Base-by-base conservation (phyloP, 2,329 filamentous ascomycete species). In the Xylaria polymorpha region DNA sequence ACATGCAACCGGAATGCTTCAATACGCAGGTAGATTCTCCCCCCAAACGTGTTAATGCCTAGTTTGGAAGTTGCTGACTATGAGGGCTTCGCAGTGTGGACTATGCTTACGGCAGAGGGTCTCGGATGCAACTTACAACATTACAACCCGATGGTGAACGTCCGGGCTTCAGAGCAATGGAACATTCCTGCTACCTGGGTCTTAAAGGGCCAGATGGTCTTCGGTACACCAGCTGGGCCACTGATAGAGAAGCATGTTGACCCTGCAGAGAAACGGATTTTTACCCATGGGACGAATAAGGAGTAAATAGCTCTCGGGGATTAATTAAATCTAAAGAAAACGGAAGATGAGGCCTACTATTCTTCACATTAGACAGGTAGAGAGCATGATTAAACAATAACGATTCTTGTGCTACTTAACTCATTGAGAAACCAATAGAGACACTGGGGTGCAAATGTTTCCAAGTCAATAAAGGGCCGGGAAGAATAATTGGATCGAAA, bases 121-220 rank as follows among this genome's bases (percentile, higher is more conserved):
- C 50, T 64, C 39, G 61, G 61, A 14, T 64, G 61, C n/a, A 64
- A 56, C 14, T 15, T 64, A 18, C 61, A 64, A 25, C 61, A 64
- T 15, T 64, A 64, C 18, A 64, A 57, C 51, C 61, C 61, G n/a
- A 64, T 64, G 61, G 51, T 64, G 29, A 22, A 64, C 10, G 51
- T 25, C 14, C 61, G 46, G 2, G 51, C 51, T 5, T 37, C 61
- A 7, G 12, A 57, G 15, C 15, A 56, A 5, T 64, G 51, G 61
- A 57, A 64, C 5, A 64, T 64, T 8, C 61, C 61, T 8, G 50
- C 25, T 14, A 64, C 61, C 29, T 64, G 61, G 61, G 32, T 20
- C 9, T 15, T 64, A 2, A 64, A 55, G 20, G 61, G 51, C 14
- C 61, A 64, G 51, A 64, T 64, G 61, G 61, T 64, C 50, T 64